Evolutionary conservation across 257 asterid genomes (phyloP), one percentile per base, ranked within the genome.

Genomic region (Marsdenia floribunda): DNA sequence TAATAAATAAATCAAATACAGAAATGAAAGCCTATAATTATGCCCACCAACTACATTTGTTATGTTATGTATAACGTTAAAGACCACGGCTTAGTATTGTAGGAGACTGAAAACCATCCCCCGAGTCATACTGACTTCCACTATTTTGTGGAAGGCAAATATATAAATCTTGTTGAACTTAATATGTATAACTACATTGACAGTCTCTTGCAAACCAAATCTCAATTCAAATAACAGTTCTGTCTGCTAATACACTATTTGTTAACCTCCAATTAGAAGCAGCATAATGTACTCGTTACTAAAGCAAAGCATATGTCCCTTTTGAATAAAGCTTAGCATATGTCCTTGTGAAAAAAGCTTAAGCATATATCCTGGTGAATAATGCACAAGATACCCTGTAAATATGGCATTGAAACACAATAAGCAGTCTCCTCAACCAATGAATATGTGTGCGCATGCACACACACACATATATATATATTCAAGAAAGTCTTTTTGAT

Each of bases 291-390:
- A 64, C 47, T 64, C 2, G 44, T 33, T 10, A 64, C 38, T 64
- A 64, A 40, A 64, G 70, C 26, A 16, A 19, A 64, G 47, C 49
- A 64, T 18, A 64, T 16, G 49, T 29, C n/a, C 70, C 44, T 16
- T 38, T 64, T 24, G n/a, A 64, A 64, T 64, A 64, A 40, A 33
- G 69, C 47, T 64, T 54, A 35, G 47, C 69, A 35, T 18, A 64
- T 35, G 47, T 13, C 21, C 46, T 63, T 5, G 65, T 37, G 11
- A 18, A 37, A 35, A 13, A 40, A 64, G 19, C 8, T 12, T 64
- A 7, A 35, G 47, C 49, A 64, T 18, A 64, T 35, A 24, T 29
- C 44, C 70, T 64, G 13, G 44, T 35, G 4, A 64, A 64, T 16
- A 64, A 40, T 33, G 70, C 26, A 8, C 4, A 35, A 37, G 70